Evolutionary conservation across 306 rosid genomes (phyloP), one percentile per base, ranked within the genome.

Genomic region (Spatholobus suberectus): DNA sequence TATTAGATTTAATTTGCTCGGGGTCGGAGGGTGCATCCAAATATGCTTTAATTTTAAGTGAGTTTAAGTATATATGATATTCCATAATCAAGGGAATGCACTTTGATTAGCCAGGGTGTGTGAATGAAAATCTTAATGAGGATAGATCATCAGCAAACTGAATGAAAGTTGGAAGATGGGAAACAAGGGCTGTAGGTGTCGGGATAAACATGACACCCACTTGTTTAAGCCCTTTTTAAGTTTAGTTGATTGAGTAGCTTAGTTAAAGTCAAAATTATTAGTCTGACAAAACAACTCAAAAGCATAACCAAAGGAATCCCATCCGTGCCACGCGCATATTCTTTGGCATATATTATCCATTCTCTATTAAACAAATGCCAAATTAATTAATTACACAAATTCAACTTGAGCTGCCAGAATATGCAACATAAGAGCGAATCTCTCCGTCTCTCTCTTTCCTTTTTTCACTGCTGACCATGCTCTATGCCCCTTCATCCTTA

Each of bases 181-280:
- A 94, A 92, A 92, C 97, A 86, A 67, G 71, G 82, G 82, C 6
- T 88, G 83, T 29, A 86, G 52, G 78, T 94, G 98, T 94, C 92
- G 98, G 98, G 76, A 94, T 85, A 88, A 88, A 90, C 84, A 89
- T 94, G 91, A 87, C 97, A 90, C 86, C 90, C 93, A 88, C 87
- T 89, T 75, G 85, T 81, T 88, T 87, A 88, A 81, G 26, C 20
- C 27, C 10, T 70, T 43, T 68, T 62, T 37, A 6, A 47, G 5
- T 44, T 70, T 44, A 5, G 6, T 77, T 51, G 66, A 57, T 82
- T 54, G 73, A 81, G 70, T 85, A 69, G 74, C 81, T 81, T 84
- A 82, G 26, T 46, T 40, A 83, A 65, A 82, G 57, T 69, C 17
- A 35, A 55, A 57, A 79, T 73, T 37, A 76, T 70, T 69, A 76